phyloP scores from a whole-genome alignment of 169 alveolate genomes.

The Plasmodium vivax region DNA sequence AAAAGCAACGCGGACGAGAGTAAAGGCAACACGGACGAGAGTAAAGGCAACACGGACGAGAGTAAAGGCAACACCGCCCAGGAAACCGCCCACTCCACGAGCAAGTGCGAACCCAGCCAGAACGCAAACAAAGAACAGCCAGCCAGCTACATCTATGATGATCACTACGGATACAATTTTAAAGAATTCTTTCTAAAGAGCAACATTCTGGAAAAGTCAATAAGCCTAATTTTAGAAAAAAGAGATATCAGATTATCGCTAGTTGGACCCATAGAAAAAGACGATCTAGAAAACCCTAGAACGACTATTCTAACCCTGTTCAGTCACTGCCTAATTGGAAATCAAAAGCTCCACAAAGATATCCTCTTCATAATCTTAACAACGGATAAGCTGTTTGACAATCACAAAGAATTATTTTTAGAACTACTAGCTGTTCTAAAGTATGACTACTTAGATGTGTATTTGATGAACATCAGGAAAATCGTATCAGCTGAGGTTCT shows the following conservation, averaged over 20 bases:
- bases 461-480: conserved; percentile 45
- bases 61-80: neutral
- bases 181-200: conserved; percentile 64
- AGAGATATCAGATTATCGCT: conserved; percentile 62
- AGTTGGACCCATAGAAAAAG: conserved; percentile 71
- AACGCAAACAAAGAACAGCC: neutral
- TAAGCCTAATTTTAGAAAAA: conserved; percentile 58
- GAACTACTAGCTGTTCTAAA: conserved; percentile 40
- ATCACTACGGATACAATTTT: conserved; percentile 58
- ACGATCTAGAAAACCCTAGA: conserved; percentile 46
- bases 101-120: neutral
- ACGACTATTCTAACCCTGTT: conserved; percentile 44
- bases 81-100: neutral
- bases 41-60: neutral
- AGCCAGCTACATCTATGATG: conserved; percentile 20
- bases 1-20: neutral
- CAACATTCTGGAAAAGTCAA: conserved; percentile 58
- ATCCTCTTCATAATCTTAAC: conserved; percentile 54
- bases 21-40: neutral
- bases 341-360: conserved; percentile 59
- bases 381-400: conserved; percentile 54
- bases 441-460: conserved; percentile 44
- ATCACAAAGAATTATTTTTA: conserved; percentile 62
- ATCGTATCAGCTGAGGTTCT: conserved; percentile 53
- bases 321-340: conserved; percentile 53